phyloP scores from a whole-genome alignment of 2,329 filamentous ascomycete genomes.

The Drechslerella stenobrocha region DNA sequence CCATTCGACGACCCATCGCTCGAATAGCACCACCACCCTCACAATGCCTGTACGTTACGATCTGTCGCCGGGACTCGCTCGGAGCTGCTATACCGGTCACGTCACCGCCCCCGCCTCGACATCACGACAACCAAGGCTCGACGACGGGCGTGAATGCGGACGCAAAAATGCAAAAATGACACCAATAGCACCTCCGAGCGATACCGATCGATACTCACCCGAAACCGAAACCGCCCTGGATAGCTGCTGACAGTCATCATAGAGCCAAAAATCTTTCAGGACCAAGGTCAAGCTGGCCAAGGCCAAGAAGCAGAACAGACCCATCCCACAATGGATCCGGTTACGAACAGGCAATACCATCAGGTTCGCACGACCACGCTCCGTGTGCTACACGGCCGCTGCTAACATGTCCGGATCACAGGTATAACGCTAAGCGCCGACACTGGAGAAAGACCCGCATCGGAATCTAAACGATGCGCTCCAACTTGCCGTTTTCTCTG shows the following conservation, averaged over 20 bases:
- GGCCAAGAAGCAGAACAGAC: constrained; percentile 99
- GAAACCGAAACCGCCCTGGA: background rate
- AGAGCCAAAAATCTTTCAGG: constrained; percentile 99
- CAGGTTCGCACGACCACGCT: constrained; percentile 70
- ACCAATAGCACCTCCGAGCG: background rate
- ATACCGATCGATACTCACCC: background rate
- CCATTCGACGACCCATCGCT: constrained; percentile 15
- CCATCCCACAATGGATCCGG: constrained; percentile 99
- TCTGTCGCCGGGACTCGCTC: constrained; percentile 11
- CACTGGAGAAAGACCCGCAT: constrained; percentile 99
- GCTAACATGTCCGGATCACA: constrained; percentile 60
- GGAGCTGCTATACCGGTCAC: constrained; percentile 30
- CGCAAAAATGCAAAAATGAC: background rate
- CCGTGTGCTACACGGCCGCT: constrained; percentile 25
- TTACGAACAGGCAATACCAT: constrained; percentile 99
- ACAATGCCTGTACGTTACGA: constrained; percentile 47
- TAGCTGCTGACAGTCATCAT: constrained; percentile 52
- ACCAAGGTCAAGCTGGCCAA: constrained; percentile 99
- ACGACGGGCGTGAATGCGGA: background rate
- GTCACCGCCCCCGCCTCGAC: too few species aligned
- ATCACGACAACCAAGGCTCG: background rate
- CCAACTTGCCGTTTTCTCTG: constrained; percentile 14
- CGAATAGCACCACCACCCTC: constrained; percentile 16
- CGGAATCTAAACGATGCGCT: constrained; percentile 77
- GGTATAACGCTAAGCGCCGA: constrained; percentile 99